phyloP scores from a whole-genome alignment of 140 eudicot species.

The Flaveria floridana region DNA sequence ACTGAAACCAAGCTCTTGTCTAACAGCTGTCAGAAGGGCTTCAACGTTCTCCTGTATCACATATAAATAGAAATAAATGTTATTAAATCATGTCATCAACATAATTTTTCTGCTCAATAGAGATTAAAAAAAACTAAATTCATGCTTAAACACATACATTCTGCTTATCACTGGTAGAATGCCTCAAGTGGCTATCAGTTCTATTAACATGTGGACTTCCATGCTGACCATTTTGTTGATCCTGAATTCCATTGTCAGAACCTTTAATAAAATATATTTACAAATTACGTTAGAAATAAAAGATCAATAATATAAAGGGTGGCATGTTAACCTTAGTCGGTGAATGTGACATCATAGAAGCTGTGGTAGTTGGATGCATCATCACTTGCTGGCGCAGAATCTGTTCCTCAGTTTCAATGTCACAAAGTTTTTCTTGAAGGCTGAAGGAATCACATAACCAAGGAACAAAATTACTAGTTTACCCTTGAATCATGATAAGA shows the following conservation, averaged over 20 bases:
- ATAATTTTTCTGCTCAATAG: not conserved
- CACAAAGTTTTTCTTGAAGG: conserved; percentile 67
- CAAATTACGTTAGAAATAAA: not conserved
- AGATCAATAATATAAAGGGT: not conserved
- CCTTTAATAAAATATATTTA: conserved; percentile 1
- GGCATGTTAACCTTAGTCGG: conserved; percentile 33
- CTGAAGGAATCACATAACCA: conserved; percentile 41
- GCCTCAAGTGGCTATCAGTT: conserved; percentile 39
- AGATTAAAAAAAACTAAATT: conserved; percentile 1
- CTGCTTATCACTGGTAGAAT: conserved; percentile 52
- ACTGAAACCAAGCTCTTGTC: conserved; percentile 70
- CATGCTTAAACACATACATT: conserved; percentile 40
- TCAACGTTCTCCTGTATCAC: conserved; percentile 65
- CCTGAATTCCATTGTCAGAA: conserved; percentile 40
- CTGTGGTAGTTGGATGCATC: conserved; percentile 27
- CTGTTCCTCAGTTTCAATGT: conserved; percentile 52
- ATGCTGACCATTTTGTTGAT: conserved; percentile 35
- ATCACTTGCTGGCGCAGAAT: conserved; percentile 57
- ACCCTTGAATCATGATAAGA: conserved; percentile 14
- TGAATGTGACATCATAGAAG: conserved; percentile 33
- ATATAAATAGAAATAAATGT: conserved; percentile 8
- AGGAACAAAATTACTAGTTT: conserved; percentile 22
- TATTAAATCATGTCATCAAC: not conserved
- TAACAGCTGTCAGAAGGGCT: conserved; percentile 56
- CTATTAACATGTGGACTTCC: conserved; percentile 47